Base-by-base conservation (phyloP, 2,329 filamentous ascomycete species). In the Arachnopeziza araneosa region DNA sequence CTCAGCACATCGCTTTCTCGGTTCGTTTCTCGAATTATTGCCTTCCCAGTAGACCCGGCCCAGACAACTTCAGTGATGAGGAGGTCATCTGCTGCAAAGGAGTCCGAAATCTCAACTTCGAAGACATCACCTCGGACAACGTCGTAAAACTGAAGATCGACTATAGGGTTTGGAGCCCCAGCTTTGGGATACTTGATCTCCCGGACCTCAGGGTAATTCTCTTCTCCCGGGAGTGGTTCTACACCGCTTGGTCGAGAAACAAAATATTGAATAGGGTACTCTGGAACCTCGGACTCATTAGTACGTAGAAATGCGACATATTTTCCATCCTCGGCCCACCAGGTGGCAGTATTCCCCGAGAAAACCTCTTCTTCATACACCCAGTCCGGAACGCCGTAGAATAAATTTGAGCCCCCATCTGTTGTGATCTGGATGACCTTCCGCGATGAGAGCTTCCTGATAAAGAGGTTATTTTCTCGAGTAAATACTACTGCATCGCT, bases 121-220 rank as follows among this genome's bases (percentile, higher is more conserved):
- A 98, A 98, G 9, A 89, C 82, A 60, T 96, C 87, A 1, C 83
- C 83, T 69, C 88, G 89, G 10, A 80, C 80, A 22, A 97, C 79
- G 66, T 98, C 93, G 74, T 93, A 98, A 75, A 98, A 96, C 58
- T 90, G 83, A 32, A 99, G 77, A 62, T 91, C 86, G 3, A 99
- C 93, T 17, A 90, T 84, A 0, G 95, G 95, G 73, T 99, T 99
- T 53, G 93, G 92, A 1, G 93, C 88, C 2, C 95, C 96, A 22
- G 95, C 89, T 75, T 98, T 98, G 54, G 95, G 96, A 70, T 99
- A 99, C 75, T 99, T 99, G 83, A 99, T 96, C 68, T 92, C 79
- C 64, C 88, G 85, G 44, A 93, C 87, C 70, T 98, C 93, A 0
- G 95, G 95, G 71, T 99, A 99, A 56, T 85, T 86, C 72, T 97